Conservation (phyloP, 805 yeast species). For the Zygosaccharomyces kombuchaensis region DNA sequence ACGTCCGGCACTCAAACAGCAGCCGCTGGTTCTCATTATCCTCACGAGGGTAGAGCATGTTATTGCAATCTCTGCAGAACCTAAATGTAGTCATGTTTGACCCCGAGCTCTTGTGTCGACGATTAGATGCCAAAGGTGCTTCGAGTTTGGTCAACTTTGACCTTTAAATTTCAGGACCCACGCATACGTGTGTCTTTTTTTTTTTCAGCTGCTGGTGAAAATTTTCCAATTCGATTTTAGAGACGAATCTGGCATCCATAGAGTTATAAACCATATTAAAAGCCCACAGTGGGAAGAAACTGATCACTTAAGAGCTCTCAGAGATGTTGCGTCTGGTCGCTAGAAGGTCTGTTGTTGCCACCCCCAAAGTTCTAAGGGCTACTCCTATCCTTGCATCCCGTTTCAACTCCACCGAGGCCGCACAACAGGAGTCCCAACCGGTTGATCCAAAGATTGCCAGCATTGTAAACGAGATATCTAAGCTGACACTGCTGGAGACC, state of each 20-base stretch:
- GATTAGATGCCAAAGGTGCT: background rate
- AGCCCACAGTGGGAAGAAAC: background rate
- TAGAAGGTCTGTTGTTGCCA: conserved; percentile 14
- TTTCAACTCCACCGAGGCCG: conserved; percentile 50
- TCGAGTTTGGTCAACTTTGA: background rate
- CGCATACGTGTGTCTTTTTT: background rate
- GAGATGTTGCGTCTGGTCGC: conserved; percentile 24
- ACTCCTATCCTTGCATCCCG: conserved; percentile 33
- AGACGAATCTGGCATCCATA: background rate
- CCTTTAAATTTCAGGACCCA: background rate
- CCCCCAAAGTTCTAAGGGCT: conserved; percentile 11
- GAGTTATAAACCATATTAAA: background rate
- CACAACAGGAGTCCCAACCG: conserved; percentile 45
- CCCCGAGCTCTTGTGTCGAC: background rate
- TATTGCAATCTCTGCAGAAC: conserved; percentile 94
- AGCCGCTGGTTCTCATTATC: conserved; percentile 70
- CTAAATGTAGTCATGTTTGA: conserved; percentile 82
- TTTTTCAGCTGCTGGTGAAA: background rate
- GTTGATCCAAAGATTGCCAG: conserved; percentile 84
- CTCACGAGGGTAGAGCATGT: conserved; percentile 96
- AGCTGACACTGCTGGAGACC: conserved; percentile 88
- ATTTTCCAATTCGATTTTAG: background rate
- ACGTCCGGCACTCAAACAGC: conserved; percentile 89
- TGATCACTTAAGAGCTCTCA: background rate
- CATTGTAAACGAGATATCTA: conserved; percentile 87